Base-by-base conservation (phyloP, 257 asterid species). In the Ilex asprella region DNA sequence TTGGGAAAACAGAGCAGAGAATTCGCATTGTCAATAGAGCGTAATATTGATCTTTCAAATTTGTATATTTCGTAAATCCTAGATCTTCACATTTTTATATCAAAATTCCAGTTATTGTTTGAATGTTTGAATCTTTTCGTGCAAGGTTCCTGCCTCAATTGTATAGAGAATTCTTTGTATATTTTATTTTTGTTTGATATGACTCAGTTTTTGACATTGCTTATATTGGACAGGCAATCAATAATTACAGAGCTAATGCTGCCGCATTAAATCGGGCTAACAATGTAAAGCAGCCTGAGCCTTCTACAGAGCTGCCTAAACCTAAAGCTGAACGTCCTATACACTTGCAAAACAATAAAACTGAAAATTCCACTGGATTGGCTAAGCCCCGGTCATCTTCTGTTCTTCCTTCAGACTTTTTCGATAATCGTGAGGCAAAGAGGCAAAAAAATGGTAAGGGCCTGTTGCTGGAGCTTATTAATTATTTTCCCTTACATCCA, bases 401-500 rank as follows among this genome's bases (percentile, higher is more conserved):
- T 71, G 65, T 64, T 29, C 89, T 86, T 56, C 98, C 95, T 74
- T 75, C 93, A 13, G 81, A 82, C 64, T 91, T 88, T 67, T 88
- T 86, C 64, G 95, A 92, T 79, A 76, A 76, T 68, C 79, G 52
- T 7, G 94, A 78, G 55, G 6, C 79, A 16, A 92, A 89, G 80
- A 92, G 68, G 78, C 95, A 75, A 67, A 89, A 83, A 77, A 73
- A 5, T 51, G 99, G 99, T 86, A 73, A 49, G 73, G 10, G 63
- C 63, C 70, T 72, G 58, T 65, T 60, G n/a, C 64, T 5, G 55
- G 52, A 43, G 39, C 21, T 35, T n/a, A 31, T 39, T 43, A 27
- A 44, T 47, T 35, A 16, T 15, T 53, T 53, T 53, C 15, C 5
- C 57, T n/a, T 15, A 10, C 2, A 53, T 63, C 53, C 3, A 31